These are phyloP conservation scores for Cystobasidiopsis lactophilus DNA, from an alignment of 768 basidiomycete genomes.

Conservation along the genomic window DNA sequence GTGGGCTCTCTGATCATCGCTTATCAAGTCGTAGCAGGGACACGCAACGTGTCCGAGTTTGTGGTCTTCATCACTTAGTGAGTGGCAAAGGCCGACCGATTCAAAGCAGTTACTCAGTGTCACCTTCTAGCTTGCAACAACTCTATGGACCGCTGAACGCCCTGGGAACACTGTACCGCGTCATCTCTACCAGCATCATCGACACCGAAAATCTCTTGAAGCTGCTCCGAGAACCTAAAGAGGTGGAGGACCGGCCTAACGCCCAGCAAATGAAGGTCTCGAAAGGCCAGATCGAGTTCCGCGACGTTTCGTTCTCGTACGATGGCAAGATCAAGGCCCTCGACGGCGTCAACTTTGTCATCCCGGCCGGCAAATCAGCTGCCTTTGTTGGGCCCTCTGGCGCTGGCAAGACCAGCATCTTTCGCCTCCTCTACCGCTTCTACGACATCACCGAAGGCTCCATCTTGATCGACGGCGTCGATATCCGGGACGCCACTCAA, in stretches of 20 bases:
- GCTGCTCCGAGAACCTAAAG: slow-evolving; percentile 56
- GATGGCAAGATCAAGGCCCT: slow-evolving; percentile 36
- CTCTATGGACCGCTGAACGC: slow-evolving; percentile 34
- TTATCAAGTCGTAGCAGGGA: slow-evolving; percentile 37
- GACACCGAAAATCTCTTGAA: slow-evolving; percentile 58
- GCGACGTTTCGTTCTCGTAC: slow-evolving; percentile 30
- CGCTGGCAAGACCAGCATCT: slow-evolving; percentile 8
- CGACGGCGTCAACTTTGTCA: slow-evolving; percentile 60
- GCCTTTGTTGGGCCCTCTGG: slow-evolving; percentile 74
- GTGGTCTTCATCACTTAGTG: neutral
- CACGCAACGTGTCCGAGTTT: slow-evolving; percentile 20
- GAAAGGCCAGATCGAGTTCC: slow-evolving; percentile 68
- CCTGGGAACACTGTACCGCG: slow-evolving; percentile 56
- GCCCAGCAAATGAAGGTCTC: slow-evolving; percentile 50
- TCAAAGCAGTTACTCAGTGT: slow-evolving; percentile 39
- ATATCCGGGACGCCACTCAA: slow-evolving; percentile 72
- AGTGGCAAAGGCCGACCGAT: slow-evolving; percentile 30
- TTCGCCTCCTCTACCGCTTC: slow-evolving; percentile 63
- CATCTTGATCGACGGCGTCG: slow-evolving; percentile 40
- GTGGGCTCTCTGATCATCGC: slow-evolving; percentile 63
- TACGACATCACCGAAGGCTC: slow-evolving; percentile 59
- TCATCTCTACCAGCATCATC: slow-evolving; percentile 49
- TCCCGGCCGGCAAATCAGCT: slow-evolving; percentile 65
- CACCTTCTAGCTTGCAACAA: neutral
- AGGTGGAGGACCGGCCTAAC: slow-evolving; percentile 57